Percentiles rank a stretch among this genome's conserved stretches.
Conservation (phyloP, 2,329 filamentous ascomycete species). For the Dothideomycetes sp. region DNA sequence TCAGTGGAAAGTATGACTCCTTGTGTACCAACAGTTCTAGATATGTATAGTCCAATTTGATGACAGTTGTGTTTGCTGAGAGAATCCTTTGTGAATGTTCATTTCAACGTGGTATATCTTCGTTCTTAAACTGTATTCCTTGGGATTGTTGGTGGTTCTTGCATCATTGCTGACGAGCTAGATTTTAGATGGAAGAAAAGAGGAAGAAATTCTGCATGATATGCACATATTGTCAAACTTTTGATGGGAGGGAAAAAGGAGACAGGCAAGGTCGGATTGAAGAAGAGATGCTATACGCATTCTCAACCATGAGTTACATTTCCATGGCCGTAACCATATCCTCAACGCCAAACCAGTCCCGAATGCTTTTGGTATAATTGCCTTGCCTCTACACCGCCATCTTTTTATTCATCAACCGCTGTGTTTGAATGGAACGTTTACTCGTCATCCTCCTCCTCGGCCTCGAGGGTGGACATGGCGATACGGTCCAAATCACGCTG, state of each 20-base stretch:
- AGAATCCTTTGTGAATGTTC: no score
- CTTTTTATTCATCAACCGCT: slow-evolving; percentile 12
- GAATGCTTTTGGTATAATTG: slow-evolving; percentile 10
- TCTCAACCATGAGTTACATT: slow-evolving; percentile 12
- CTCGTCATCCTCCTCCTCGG: slow-evolving; percentile 40
- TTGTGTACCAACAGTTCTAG: slow-evolving; percentile 12
- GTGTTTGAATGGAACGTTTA: slow-evolving; percentile 14
- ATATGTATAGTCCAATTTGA: no score
- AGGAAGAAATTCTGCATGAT: background rate
- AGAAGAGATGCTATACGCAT: slow-evolving; percentile 10
- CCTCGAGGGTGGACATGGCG: slow-evolving; percentile 43
- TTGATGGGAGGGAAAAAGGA: slow-evolving; percentile 2
- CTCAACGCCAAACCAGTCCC: slow-evolving; percentile 13
- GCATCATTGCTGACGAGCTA: no score
- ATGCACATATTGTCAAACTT: slow-evolving; percentile 12
- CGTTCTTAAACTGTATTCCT: no score
- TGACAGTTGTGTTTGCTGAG: no score
- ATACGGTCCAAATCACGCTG: slow-evolving; percentile 95
- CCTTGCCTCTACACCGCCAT: slow-evolving; percentile 5
- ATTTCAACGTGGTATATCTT: no score
- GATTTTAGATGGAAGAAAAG: no score
- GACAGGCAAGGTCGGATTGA: slow-evolving; percentile 12
- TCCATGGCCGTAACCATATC: slow-evolving; percentile 13
- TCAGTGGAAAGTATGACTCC: slow-evolving; percentile 15
- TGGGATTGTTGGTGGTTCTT: no score